Evolutionary conservation across 306 rosid genomes (phyloP).

Genomic region (Rosa lucieae): DNA sequence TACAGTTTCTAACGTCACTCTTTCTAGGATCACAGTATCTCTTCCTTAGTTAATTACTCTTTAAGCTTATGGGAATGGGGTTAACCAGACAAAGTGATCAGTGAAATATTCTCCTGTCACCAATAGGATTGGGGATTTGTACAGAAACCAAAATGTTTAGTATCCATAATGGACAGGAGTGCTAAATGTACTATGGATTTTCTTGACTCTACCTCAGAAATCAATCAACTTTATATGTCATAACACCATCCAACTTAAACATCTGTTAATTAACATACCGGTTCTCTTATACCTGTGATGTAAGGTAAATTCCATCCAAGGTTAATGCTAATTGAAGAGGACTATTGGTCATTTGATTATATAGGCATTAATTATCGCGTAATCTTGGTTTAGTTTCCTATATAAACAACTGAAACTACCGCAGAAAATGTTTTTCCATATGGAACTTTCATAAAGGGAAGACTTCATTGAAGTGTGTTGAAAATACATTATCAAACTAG

Average conservation of each 20-base stretch:
- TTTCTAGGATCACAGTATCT: conserved; percentile 17
- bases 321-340: background rate
- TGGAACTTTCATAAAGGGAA: conserved; percentile 5
- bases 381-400: background rate
- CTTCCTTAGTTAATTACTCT: background rate
- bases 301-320: background rate
- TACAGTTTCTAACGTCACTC: conserved; percentile 15
- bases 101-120: background rate
- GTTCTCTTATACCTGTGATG: background rate
- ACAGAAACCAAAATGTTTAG: conserved; percentile 6
- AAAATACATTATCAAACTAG: conserved; percentile 17
- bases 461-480: conserved; percentile 4
- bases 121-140: conserved; percentile 2
- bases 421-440: background rate
- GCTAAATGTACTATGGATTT: background rate
- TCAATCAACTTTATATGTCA: background rate
- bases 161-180: background rate
- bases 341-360: background rate
- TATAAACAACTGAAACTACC: background rate
- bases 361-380: background rate
- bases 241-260: background rate
- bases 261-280: background rate
- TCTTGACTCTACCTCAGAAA: background rate
- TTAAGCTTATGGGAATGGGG: conserved; percentile 4
- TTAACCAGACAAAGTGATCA: background rate